Percentiles rank a stretch among this genome's conserved stretches.
These are phyloP conservation scores for Penicillium waksmanii DNA, from an alignment of 495 filamentous ascomycete genomes.

Conservation along the genomic window DNA sequence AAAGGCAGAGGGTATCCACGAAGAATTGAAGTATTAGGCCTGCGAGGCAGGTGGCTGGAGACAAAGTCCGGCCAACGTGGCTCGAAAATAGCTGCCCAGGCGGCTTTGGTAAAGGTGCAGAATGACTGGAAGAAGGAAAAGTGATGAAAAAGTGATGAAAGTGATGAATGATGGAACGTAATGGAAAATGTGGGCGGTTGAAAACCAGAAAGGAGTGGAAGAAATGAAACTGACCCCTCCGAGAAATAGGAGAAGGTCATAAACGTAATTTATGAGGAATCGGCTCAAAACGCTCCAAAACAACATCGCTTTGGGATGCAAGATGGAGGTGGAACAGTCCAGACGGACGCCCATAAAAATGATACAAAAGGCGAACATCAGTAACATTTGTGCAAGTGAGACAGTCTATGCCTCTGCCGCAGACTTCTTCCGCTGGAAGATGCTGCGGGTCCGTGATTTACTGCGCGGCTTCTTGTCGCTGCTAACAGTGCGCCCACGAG, in stretches of 20 bases:
- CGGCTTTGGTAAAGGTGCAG: conserved; percentile 23
- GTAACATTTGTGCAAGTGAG: conserved; percentile 6
- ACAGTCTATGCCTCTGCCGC: conserved; percentile 36
- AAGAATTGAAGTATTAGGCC: conserved; percentile 34
- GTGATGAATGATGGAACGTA: background rate
- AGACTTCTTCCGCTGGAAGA: conserved; percentile 68
- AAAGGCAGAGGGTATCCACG: conserved; percentile 35
- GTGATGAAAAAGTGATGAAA: conserved; percentile 13
- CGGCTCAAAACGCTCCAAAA: conserved; percentile 29
- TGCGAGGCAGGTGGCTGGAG: conserved; percentile 21
- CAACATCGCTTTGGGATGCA: conserved; percentile 23
- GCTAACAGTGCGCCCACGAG: conserved; percentile 41
- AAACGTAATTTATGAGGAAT: conserved; percentile 8
- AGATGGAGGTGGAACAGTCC: conserved; percentile 8
- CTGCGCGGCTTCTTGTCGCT: conserved; percentile 63
- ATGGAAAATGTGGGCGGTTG: conserved; percentile 12
- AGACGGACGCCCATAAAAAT: background rate
- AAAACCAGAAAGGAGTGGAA: conserved; percentile 13
- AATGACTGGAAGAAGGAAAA: conserved; percentile 12
- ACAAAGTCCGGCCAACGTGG: conserved; percentile 11
- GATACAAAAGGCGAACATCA: conserved; percentile 4
- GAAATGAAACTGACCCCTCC: conserved; percentile 11
- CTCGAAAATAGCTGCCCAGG: conserved; percentile 36
- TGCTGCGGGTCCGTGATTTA: conserved; percentile 66
- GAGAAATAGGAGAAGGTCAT: conserved; percentile 1